Conservation (phyloP, 345 rosid genomes). For the Lepidium didymum region DNA sequence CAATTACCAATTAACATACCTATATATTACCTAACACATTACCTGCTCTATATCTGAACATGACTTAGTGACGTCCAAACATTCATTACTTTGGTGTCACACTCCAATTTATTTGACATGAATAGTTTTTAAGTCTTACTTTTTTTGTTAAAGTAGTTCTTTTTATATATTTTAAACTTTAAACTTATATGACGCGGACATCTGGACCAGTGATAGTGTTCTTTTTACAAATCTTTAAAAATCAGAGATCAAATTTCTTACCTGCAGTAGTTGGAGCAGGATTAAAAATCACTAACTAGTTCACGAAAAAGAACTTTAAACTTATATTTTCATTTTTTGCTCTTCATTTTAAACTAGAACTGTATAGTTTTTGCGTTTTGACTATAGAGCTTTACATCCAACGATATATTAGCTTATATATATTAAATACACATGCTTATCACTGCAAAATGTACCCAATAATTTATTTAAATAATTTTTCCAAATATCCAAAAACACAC, state of each 20-base stretch:
- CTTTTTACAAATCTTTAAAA: too few relatives aligned
- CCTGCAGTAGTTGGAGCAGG: too few relatives aligned
- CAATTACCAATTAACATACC: not conserved
- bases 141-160: not conserved
- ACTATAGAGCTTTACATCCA: not conserved
- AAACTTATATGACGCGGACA: too few relatives aligned
- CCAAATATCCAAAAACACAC: not conserved
- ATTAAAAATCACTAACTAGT: too few relatives aligned
- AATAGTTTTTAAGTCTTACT: slow-evolving; percentile 8
- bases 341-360: not conserved
- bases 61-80: not conserved
- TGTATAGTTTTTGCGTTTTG: not conserved
- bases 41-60: slow-evolving; percentile 6
- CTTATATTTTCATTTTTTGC: not conserved
- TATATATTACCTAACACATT: not conserved
- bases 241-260: too few relatives aligned
- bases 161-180: too few relatives aligned
- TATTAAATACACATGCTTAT: not conserved
- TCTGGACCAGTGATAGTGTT: too few relatives aligned
- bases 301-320: too few relatives aligned
- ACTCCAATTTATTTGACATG: slow-evolving; percentile 13
- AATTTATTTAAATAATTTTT: too few relatives aligned
- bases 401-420: not conserved
- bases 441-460: not conserved
- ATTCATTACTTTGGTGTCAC: slow-evolving; percentile 11